A percentile compares a stretch with the other conserved stretches of the same genome.
phyloP scores from a whole-genome alignment of 768 basidiomycete genomes.

The Chalciporus pseudorubinellus region DNA sequence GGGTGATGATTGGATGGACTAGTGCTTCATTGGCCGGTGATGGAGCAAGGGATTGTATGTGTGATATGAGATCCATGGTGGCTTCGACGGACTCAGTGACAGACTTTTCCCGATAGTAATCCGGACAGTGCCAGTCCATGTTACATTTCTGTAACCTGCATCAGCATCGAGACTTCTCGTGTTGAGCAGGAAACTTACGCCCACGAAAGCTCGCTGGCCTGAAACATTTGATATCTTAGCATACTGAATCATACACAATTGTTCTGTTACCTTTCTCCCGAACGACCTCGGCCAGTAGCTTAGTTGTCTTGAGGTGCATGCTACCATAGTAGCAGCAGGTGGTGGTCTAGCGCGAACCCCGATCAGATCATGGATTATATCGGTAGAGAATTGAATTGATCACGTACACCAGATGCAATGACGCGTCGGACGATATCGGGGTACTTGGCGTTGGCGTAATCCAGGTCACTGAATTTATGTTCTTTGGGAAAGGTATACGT shows the following conservation, averaged over 20 bases:
- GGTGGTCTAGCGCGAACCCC: conserved; percentile 58
- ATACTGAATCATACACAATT: not conserved
- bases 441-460: conserved; percentile 72
- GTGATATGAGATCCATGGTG: conserved; percentile 61
- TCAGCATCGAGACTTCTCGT: conserved; percentile 4
- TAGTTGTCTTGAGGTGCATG: conserved; percentile 77
- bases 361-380: conserved; percentile 3
- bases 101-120: conserved; percentile 68
- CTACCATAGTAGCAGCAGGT: conserved; percentile 92
- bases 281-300: conserved; percentile 74
- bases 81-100: conserved; percentile 54
- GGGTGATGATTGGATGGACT: conserved; percentile 88
- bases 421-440: conserved; percentile 65
- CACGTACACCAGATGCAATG: conserved; percentile 72
- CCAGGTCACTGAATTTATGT: conserved; percentile 62
- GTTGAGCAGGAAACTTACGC: conserved; percentile 47
- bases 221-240: conserved; percentile 5
- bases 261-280: conserved; percentile 50
- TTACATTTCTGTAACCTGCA: conserved; percentile 31
- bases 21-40: conserved; percentile 45
- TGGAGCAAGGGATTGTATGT: conserved; percentile 60
- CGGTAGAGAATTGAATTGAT: not conserved
- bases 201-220: conserved; percentile 85
- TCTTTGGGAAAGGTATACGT: conserved; percentile 89
- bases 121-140: conserved; percentile 61